Evolutionary conservation across 208 protist species (phyloP), one percentile per base, ranked within the genome.

Genomic region (Wallacemonas sp.): DNA sequence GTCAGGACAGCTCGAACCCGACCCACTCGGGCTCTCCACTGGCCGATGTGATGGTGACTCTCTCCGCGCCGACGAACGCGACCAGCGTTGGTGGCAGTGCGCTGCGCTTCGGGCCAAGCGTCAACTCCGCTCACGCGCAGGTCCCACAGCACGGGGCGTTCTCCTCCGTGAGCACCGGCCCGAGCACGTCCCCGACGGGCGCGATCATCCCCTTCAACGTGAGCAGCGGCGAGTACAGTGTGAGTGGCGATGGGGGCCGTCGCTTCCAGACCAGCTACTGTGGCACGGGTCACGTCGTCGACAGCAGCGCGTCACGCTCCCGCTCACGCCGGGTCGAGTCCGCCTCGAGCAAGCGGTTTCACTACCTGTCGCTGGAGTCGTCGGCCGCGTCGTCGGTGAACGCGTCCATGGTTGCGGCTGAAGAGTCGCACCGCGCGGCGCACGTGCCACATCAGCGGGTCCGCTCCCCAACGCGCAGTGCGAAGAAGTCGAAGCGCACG

Each of bases 131-230:
- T n/a, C n/a, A n/a, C n/a, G n/a, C n/a, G n/a, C n/a, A n/a, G n/a
- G n/a, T n/a, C n/a, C n/a, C n/a, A n/a, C n/a, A n/a, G n/a, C n/a
- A n/a, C n/a, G n/a, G n/a, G n/a, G n/a, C n/a, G n/a, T n/a, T n/a
- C n/a, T n/a, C n/a, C n/a, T n/a, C n/a, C n/a, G n/a, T n/a, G n/a
- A n/a, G n/a, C n/a, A n/a, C n/a, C n/a, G n/a, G n/a, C n/a, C n/a
- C n/a, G n/a, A n/a, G n/a, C n/a, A n/a, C n/a, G n/a, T n/a, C n/a
- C n/a, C n/a, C n/a, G n/a, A n/a, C n/a, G n/a, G n/a, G n/a, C n/a
- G n/a, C n/a, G n/a, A n/a, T n/a, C n/a, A n/a, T n/a, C 9, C 36
- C 14, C 36, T 55, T 55, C 47, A 55, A 55, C 26, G 47, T 55
- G 24, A 55, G 47, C 26, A 32, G 26, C 17, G 26, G 19, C 11